Percentiles rank a stretch among this genome's conserved stretches.
phyloP scores from a whole-genome alignment of 768 basidiomycete species.

The Lactifluus rugatus region DNA sequence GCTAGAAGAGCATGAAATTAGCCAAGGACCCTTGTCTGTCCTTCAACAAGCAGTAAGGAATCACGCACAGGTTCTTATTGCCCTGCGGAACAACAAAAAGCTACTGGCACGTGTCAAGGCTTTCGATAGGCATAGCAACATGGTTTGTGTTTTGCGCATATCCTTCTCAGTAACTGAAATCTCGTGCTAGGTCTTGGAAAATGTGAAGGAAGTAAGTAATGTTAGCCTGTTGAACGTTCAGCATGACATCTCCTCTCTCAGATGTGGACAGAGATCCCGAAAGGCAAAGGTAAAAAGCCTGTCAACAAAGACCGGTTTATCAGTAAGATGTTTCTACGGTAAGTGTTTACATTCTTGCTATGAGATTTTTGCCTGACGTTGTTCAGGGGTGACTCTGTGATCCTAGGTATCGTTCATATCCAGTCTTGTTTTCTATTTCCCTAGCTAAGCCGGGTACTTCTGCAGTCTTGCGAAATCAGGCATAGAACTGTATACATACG shows the following conservation, averaged over 20 bases:
- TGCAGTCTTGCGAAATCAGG: conserved; percentile 67
- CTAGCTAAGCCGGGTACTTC: conserved; percentile 25
- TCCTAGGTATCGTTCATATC: conserved; percentile 54
- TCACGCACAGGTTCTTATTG: conserved; percentile 95
- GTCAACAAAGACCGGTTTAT: conserved; percentile 99
- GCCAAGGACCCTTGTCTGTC: conserved; percentile 93
- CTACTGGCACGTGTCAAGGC: conserved; percentile 92
- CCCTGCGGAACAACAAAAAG: conserved; percentile 97
- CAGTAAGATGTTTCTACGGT: conserved; percentile 98
- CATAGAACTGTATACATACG: conserved; percentile 22
- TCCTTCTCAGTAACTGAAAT: conserved; percentile 8
- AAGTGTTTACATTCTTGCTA: conserved; percentile 22
- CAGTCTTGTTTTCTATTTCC: conserved; percentile 21
- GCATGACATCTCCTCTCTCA: conserved; percentile 25
- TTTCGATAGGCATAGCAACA: conserved; percentile 97
- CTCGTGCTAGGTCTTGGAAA: conserved; percentile 72
- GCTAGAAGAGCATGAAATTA: conserved; percentile 97
- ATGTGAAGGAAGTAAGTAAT: conserved; percentile 81
- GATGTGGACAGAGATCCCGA: conserved; percentile 99
- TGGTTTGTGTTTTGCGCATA: conserved; percentile 48
- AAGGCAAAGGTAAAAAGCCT: conserved; percentile 97
- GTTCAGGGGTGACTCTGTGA: conserved; percentile 89
- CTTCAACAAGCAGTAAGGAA: conserved; percentile 96
- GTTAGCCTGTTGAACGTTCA: neutral
- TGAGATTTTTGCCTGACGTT: conserved; percentile 14